Percentiles rank a stretch among this genome's conserved stretches.
phyloP scores from a whole-genome alignment of 108 stramenopile species.

The Cyclotella sp. region DNA sequence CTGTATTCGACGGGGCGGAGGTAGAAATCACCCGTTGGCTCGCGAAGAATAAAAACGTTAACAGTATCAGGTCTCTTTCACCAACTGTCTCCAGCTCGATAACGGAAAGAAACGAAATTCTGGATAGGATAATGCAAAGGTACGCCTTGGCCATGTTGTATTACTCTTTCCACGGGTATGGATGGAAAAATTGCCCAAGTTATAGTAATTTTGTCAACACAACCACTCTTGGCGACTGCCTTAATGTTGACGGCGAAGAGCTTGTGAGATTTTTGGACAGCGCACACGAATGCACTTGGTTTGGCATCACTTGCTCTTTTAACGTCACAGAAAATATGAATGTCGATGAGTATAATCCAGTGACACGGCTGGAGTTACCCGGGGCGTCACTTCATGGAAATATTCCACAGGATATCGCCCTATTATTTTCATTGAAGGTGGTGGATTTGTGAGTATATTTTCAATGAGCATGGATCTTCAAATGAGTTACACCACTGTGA shows the following conservation, averaged over 20 bases:
- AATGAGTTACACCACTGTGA: not conserved
- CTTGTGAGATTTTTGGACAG: slow-evolving; percentile 47
- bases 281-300: slow-evolving; percentile 66
- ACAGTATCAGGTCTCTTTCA: not conserved
- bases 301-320: slow-evolving; percentile 53
- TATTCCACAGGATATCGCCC: slow-evolving; percentile 16
- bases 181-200: slow-evolving; percentile 54
- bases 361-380: slow-evolving; percentile 5
- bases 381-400: slow-evolving; percentile 5
- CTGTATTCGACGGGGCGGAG: not conserved
- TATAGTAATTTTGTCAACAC: slow-evolving; percentile 12
- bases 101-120: not conserved
- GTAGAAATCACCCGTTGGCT: not conserved
- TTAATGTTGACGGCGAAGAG: slow-evolving; percentile 2
- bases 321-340: slow-evolving; percentile 6
- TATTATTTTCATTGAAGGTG: slow-evolving; percentile 21
- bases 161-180: slow-evolving; percentile 21
- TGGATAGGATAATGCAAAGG: slow-evolving; percentile 30
- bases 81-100: not conserved
- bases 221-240: not conserved
- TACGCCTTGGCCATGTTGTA: slow-evolving; percentile 30
- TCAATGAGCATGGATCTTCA: not conserved
- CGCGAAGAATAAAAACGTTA: not conserved
- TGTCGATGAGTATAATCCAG: slow-evolving; percentile 44
- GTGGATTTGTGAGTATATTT: slow-evolving; percentile 24